These are phyloP conservation scores for Telopea speciosissima DNA, from an alignment of 177 flowering plant genomes.

Conservation along the genomic window DNA sequence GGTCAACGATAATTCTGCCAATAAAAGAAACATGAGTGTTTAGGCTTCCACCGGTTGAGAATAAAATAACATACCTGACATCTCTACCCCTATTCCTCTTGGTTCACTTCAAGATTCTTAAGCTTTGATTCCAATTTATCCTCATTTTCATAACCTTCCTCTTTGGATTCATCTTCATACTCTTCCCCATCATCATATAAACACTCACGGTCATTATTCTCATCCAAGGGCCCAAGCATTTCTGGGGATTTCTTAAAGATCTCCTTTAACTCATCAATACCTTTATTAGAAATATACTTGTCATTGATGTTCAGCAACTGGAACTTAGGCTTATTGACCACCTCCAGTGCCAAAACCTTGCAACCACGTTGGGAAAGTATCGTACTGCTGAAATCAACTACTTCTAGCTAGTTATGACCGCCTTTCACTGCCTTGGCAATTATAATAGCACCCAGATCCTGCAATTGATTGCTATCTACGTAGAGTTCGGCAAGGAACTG, in stretches of 20 bases:
- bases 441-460: conserved; percentile 62
- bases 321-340: conserved; percentile 53
- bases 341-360: conserved; percentile 49
- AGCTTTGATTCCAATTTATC: conserved; percentile 64
- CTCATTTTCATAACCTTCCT: conserved; percentile 27
- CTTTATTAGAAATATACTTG: conserved; percentile 80
- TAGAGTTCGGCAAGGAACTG: conserved; percentile 47
- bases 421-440: conserved; percentile 53
- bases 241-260: conserved; percentile 52
- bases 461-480: conserved; percentile 73
- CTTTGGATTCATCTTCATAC: conserved; percentile 33
- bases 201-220: conserved; percentile 85
- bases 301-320: conserved; percentile 57
- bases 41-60: conserved; percentile 3
- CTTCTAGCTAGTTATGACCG: conserved; percentile 39
- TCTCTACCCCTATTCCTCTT: conserved; percentile 29
- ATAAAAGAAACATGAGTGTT: not conserved
- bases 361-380: conserved; percentile 57
- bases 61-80: not conserved
- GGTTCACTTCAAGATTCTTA: conserved; percentile 53
- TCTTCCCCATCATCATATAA: conserved; percentile 56
- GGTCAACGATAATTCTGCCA: not conserved
- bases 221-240: conserved; percentile 72
- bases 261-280: conserved; percentile 68
- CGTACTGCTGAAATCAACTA: conserved; percentile 70